A percentile compares a stretch with the other conserved stretches of the same genome.
phyloP scores from a whole-genome alignment of 2,329 filamentous ascomycete species.

The Aspergillus costaricaensis region DNA sequence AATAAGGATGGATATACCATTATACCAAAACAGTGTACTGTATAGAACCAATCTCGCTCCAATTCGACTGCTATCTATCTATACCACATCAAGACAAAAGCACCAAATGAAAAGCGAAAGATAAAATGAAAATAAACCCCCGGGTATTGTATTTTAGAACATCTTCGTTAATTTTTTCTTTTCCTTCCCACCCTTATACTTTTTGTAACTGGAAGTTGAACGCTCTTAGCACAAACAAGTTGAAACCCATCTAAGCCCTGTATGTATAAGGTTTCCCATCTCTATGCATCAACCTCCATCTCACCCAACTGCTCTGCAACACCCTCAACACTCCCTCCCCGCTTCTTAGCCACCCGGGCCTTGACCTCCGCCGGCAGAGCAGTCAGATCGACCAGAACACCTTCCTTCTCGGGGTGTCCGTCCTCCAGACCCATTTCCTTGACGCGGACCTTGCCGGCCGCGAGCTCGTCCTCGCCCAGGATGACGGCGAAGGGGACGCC shows the following conservation, averaged over 20 bases:
- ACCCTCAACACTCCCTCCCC: not conserved
- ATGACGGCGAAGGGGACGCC: constrained; percentile 85
- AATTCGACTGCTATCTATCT: constrained; percentile 17
- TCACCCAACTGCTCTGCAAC: constrained; percentile 29
- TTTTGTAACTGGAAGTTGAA: not conserved
- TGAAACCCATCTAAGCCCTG: not conserved
- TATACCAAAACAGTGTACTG: no score
- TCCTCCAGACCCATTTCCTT: constrained; percentile 81
- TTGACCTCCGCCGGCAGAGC: constrained; percentile 30
- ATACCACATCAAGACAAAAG: no score
- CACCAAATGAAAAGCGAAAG: not conserved
- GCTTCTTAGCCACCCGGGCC: constrained; percentile 27
- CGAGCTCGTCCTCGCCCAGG: constrained; percentile 86
- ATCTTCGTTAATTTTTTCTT: constrained; percentile 4
- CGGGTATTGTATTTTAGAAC: constrained; percentile 13
- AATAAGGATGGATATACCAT: no score
- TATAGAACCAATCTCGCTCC: not conserved
- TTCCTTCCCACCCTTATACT: not conserved
- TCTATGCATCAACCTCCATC: constrained; percentile 22
- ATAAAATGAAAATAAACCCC: not conserved
- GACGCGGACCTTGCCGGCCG: constrained; percentile 78
- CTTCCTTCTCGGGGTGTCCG: constrained; percentile 87
- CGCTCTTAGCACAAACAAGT: no score
- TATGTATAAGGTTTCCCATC: not conserved
- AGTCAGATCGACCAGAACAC: constrained; percentile 67